Conservation (phyloP, 805 yeast genomes). For the Zygosaccharomyces lentus region DNA sequence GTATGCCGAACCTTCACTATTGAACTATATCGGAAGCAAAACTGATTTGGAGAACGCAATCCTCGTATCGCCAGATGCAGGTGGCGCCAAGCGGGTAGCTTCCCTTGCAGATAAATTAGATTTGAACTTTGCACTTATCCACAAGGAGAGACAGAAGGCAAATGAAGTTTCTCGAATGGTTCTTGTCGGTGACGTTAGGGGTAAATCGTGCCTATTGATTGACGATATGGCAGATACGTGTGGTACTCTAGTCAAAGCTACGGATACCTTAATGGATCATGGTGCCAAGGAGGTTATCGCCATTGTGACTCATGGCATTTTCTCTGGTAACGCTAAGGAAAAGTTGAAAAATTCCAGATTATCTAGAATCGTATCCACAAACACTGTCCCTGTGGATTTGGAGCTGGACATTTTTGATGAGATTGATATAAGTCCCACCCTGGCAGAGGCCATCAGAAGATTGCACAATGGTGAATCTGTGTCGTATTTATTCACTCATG, state of each 20-base stretch:
- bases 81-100: constrained; percentile 98
- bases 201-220: constrained; percentile 76
- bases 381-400: constrained; percentile 80
- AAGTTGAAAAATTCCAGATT: constrained; percentile 66
- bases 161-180: constrained; percentile 95
- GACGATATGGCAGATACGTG: constrained; percentile 99
- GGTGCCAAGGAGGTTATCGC: constrained; percentile 87
- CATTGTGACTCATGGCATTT: constrained; percentile 92
- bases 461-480: constrained; percentile 95
- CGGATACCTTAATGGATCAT: constrained; percentile 74
- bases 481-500: constrained; percentile 77
- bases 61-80: constrained; percentile 96
- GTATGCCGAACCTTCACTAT: constrained; percentile 89
- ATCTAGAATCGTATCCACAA: constrained; percentile 79
- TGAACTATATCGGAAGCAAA: constrained; percentile 71
- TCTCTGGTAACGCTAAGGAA: constrained; percentile 77
- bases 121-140: constrained; percentile 89
- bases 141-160: constrained; percentile 92
- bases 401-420: constrained; percentile 65
- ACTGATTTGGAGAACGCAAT: constrained; percentile 56
- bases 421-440: constrained; percentile 77
- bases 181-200: constrained; percentile 87
- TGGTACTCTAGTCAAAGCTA: constrained; percentile 93
- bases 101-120: constrained; percentile 89
- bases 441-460: constrained; percentile 93